Base-by-base conservation (phyloP, 176 grass and related monocot genomes). In the Elaeis guineensis region DNA sequence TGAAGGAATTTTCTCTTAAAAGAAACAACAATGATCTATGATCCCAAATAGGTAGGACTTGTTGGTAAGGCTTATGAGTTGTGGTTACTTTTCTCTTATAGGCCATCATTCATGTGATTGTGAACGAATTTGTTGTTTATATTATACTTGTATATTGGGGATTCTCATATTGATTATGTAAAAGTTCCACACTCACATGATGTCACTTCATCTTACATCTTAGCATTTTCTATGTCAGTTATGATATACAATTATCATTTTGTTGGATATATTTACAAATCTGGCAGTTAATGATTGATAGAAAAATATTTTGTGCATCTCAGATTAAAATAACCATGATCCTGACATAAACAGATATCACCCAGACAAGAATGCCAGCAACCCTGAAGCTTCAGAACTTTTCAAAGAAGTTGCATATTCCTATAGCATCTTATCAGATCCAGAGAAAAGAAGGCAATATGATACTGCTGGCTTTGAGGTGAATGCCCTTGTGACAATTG, bases 391-490 rank as follows among this genome's bases (percentile, higher is more conserved):
- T 2, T 97, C 93, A 52, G 93, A 97, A 52, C 93, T 91, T 69
- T 97, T 97, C 72, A 97, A 97, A 85, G 93, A 97, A 83, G 93
- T 97, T 66, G 87, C 93, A 67, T 97, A 92, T 89, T 97, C 93
- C 24, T 97, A 97, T 72, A 89, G 87, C 74, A 97, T 97, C 66
- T 80, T 97, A 69, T 97, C 93, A 61, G 93, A 97, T 69, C 87
- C 87, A 58, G 93, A 97, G 68, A 97, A 97, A 83, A 81, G 81
- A 66, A 91, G 93, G 71, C 93, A 92, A 66, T 97, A 89, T 65
- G 93, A 97, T 71, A 85, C 93, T 67, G 84, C 93, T 66, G 93
- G 93, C 69, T 97, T 97, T 73, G 93, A 97, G 93, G 92, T 90
- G 69, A 52, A 52, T 68, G 49, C n/a, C 28, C 52, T 56, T 12